Conservation (phyloP, 192 early-diverging fungal genomes). For the Linnemannia schmuckeri region DNA sequence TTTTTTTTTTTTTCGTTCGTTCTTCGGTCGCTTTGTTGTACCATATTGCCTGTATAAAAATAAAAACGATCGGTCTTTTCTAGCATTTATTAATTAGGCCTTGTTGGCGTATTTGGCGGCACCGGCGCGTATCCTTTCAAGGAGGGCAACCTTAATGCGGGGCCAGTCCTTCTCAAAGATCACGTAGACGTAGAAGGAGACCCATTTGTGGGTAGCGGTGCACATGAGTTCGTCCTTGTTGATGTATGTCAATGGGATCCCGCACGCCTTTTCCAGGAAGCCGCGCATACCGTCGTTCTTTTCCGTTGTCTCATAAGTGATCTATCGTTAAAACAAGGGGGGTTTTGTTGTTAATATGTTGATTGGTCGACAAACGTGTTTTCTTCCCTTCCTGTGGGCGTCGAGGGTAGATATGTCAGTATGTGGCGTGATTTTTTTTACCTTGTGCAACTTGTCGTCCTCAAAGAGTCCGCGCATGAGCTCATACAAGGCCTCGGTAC, state of each 20-base stretch:
- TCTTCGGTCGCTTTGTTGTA: constrained; percentile 15
- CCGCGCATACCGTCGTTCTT: constrained; percentile 41
- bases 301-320: constrained; percentile 48
- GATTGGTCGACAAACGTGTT: no score
- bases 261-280: constrained; percentile 43
- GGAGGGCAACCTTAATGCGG: constrained; percentile 29
- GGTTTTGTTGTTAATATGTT: not conserved
- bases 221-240: constrained; percentile 44
- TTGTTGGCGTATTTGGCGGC: constrained; percentile 28
- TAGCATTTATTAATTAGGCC: constrained; percentile 2
- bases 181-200: constrained; percentile 38
- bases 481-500: constrained; percentile 48
- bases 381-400: no score
- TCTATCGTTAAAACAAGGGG: not conserved
- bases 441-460: constrained; percentile 54
- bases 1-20: constrained; percentile 7
- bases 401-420: no score
- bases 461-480: constrained; percentile 51
- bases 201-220: constrained; percentile 23
- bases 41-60: not conserved
- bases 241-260: constrained; percentile 22
- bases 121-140: constrained; percentile 34
- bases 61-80: not conserved
- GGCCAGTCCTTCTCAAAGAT: constrained; percentile 56
- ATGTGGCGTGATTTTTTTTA: not conserved